Evolutionary conservation across 805 yeast genomes (phyloP), one percentile per base, ranked within the genome.

Genomic region (Yarrowia phangngaensis): DNA sequence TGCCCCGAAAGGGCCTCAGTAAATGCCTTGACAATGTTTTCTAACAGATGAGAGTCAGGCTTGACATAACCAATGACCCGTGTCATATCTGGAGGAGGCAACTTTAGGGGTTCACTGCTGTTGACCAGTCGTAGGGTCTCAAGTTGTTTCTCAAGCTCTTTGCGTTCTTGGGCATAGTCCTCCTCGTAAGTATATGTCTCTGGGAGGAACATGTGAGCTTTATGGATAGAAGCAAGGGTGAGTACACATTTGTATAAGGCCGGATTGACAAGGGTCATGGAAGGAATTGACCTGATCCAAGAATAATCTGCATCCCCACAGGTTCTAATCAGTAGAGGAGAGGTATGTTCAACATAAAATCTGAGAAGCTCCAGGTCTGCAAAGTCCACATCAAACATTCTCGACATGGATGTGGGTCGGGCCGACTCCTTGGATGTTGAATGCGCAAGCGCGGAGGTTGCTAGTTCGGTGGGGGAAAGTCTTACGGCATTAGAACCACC

Each of bases 231-330:
- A 4, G 48, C 48, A 8, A 41, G 28, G 3, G 48, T 41, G 13
- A 41, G 23, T 11, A 41, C 48, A 9, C 48, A 41, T 35, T 41
- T 41, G 29, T 41, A 41, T n/a, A 41, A 13, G 11, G 48, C 48
- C 2, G 48, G n/a, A 28, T 41, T 41, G 22, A 41, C 29, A 5
- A 41, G 20, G 14, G 48, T 41, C 48, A 41, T 41, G 29, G 48
- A 41, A 9, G 48, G 48, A 11, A 41, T 41, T n/a, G 48, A 41
- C 22, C 48, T 20, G 9, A 41, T 35, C 48, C 48, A 41, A 11
- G 35, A 41, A 29, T 41, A 41, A 28, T 41, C 35, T 15, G 48
- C 48, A 35, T 41, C 48, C 2, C 48, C 48, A 17, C 48, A 41
- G 29, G 29, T 29, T 17, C 22, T 29, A 5, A 27, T 30, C 29